Evolutionary conservation across 352 stramenopile genomes (phyloP).

Genomic region (Thraustochytrium sp.): DNA sequence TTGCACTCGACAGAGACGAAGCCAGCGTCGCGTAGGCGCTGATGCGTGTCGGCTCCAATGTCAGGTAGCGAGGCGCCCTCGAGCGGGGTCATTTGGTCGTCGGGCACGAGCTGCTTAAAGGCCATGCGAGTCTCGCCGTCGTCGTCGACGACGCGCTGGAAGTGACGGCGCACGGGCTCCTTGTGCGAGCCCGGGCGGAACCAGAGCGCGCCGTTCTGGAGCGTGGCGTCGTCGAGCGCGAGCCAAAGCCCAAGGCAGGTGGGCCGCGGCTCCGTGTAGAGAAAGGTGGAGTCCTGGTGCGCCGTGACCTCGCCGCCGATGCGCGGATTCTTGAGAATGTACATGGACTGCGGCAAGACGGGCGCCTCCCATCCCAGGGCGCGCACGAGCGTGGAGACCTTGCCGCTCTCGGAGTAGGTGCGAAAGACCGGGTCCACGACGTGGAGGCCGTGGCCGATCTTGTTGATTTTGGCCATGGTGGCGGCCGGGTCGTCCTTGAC

Average conservation of each 20-base stretch:
- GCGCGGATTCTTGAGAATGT: conserved; percentile 91
- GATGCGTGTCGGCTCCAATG: conserved; percentile 25
- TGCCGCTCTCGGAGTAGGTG: conserved; percentile 67
- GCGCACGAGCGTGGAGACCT: conserved; percentile 66
- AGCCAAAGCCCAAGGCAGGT: conserved; percentile 90
- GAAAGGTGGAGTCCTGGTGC: conserved; percentile 93
- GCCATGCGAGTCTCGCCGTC: conserved; percentile 48
- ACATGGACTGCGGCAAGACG: conserved; percentile 88
- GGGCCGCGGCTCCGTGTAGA: conserved; percentile 87
- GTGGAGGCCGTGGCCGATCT: conserved; percentile 91
- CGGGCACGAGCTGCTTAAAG: conserved; percentile 46
- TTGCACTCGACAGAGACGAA: conserved; percentile 71
- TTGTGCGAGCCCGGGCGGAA: conserved; percentile 79
- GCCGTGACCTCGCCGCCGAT: conserved; percentile 84
- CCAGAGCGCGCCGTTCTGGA: conserved; percentile 89
- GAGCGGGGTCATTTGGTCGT: conserved; percentile 53
- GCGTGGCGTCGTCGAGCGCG: conserved; percentile 86
- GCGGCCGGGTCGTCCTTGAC: conserved; percentile 45
- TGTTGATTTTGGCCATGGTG: conserved; percentile 84
- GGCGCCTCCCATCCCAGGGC: conserved; percentile 77
- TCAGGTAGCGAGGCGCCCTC: conserved; percentile 38
- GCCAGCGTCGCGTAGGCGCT: conserved; percentile 53
- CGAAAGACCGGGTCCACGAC: conserved; percentile 74
- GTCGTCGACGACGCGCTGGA: conserved; percentile 55
- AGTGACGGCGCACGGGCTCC: conserved; percentile 70